Base-by-base conservation (phyloP, 208 protist species). In the Acanthamoeba culbertsoni region DNA sequence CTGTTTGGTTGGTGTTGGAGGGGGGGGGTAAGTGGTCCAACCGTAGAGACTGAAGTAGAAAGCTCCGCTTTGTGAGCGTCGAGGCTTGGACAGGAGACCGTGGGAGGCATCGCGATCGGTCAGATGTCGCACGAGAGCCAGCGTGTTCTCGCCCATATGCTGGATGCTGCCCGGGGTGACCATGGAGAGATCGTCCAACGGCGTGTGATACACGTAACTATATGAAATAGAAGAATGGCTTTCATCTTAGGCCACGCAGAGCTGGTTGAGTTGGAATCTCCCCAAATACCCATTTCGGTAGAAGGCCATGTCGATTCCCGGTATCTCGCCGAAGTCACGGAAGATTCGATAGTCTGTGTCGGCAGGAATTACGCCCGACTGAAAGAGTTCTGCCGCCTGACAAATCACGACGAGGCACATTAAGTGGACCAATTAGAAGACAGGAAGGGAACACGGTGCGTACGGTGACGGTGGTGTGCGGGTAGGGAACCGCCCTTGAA, bases 291-390 rank as follows among this genome's bases (percentile, higher is more conserved):
- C 94, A 62, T 95, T 93, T 10, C n/a, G 42, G 33, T 82, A 68
- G 51, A 91, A 94, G 4, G 94, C 94, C 45, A 93, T 51, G 46
- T 95, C 94, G 40, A 95, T 31, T 42, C 94, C 94, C 14, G 93
- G 86, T 14, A 94, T 57, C 28, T 75, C 73, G 12, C 94, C 94
- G 86, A 91, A 94, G 93, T 95, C 94, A 43, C 94, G 91, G 73
- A 89, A 95, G 71, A 95, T 93, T 31, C 94, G 92, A 53, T 89
- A 95, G 93, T 95, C 94, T 6, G 92, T 93, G 86, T 95, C 94
- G 12, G 71, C 42, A 7, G 93, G 94, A 23, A 95, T 94, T 3
- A 93, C 45, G 1, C 94, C 94, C 14, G 79, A 86, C 92, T 93
- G 35, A n/a, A 95, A 95, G 35, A 94, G 71, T 35, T 95, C 94